A percentile compares a stretch with the other conserved stretches of the same genome.
Conservation (phyloP, 352 stramenopile genomes). For the Globisporangium camurandrum region DNA sequence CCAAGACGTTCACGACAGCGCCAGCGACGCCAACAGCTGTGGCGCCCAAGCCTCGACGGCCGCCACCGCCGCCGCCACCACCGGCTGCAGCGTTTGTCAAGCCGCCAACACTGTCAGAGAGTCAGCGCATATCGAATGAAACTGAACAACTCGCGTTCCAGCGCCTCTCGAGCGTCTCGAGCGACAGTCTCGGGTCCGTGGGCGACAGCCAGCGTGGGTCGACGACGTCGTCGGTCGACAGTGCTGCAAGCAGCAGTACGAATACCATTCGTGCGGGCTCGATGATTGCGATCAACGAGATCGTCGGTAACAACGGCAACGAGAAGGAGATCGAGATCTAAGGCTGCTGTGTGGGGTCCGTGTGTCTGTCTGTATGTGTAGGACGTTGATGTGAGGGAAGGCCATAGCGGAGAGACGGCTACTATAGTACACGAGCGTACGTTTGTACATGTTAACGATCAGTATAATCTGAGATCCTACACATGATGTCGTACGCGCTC, state of each 20-base stretch:
- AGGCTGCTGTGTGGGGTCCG: not conserved
- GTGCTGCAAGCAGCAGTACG: constrained; percentile 2
- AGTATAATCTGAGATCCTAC: no score
- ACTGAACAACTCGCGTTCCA: constrained; percentile 13
- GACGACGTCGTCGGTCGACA: constrained; percentile 15
- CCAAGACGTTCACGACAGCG: constrained; percentile 1
- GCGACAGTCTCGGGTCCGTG: constrained; percentile 11
- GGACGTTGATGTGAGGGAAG: no score
- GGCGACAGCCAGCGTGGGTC: constrained; percentile 18
- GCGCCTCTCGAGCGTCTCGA: constrained; percentile 12
- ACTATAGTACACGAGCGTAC: no score
- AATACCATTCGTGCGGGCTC: constrained; percentile 13
- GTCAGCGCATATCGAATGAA: constrained; percentile 10
- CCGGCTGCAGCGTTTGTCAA: constrained; percentile 7
- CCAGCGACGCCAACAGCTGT: constrained; percentile 3
- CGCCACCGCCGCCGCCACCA: constrained; percentile 6
- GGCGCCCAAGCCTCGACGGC: not conserved
- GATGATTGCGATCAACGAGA: constrained; percentile 16
- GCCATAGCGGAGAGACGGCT: no score
- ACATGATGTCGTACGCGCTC: no score
- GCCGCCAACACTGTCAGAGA: not conserved
- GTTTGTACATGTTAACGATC: no score
- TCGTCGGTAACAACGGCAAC: constrained; percentile 8
- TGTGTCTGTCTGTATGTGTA: no score
- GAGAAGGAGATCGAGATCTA: constrained; percentile 15